These are phyloP conservation scores for Cystobasidium tubakii DNA, from an alignment of 768 basidiomycete species.

Conservation along the genomic window DNA sequence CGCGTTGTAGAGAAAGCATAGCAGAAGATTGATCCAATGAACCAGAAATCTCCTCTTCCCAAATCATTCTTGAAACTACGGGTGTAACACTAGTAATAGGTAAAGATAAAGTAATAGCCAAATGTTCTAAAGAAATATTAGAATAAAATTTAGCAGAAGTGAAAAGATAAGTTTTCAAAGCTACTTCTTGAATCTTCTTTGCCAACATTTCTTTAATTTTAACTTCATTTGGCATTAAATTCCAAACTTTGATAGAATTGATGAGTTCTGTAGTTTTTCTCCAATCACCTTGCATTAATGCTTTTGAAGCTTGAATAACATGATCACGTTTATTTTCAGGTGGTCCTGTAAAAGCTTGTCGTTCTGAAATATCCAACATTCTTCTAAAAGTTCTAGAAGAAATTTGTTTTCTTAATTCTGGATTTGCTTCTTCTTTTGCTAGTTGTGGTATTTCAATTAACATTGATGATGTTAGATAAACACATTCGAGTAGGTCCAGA, in stretches of 20 bases:
- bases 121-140: constrained; percentile 77
- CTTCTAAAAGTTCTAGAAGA: constrained; percentile 96
- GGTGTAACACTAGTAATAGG: constrained; percentile 75
- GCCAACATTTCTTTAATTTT: constrained; percentile 90
- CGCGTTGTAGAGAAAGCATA: constrained; percentile 86
- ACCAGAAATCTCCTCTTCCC: constrained; percentile 84
- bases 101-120: constrained; percentile 81
- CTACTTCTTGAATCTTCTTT: constrained; percentile 95
- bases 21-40: constrained; percentile 85
- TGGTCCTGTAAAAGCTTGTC: constrained; percentile 82
- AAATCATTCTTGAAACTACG: constrained; percentile 96
- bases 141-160: constrained; percentile 93
- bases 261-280: constrained; percentile 87
- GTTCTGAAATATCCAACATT: constrained; percentile 88
- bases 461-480: constrained; percentile 98
- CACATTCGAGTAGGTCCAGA: constrained; percentile 92
- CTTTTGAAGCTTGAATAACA: constrained; percentile 98
- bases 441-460: constrained; percentile 91
- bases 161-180: constrained; percentile 91
- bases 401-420: constrained; percentile 84
- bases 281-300: constrained; percentile 94
- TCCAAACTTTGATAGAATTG: constrained; percentile 96
- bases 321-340: constrained; percentile 91
- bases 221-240: constrained; percentile 80
- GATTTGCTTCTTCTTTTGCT: constrained; percentile 64